Evolutionary conservation across 352 stramenopile species (phyloP).

Genomic region (Lagenidium giganteum): DNA sequence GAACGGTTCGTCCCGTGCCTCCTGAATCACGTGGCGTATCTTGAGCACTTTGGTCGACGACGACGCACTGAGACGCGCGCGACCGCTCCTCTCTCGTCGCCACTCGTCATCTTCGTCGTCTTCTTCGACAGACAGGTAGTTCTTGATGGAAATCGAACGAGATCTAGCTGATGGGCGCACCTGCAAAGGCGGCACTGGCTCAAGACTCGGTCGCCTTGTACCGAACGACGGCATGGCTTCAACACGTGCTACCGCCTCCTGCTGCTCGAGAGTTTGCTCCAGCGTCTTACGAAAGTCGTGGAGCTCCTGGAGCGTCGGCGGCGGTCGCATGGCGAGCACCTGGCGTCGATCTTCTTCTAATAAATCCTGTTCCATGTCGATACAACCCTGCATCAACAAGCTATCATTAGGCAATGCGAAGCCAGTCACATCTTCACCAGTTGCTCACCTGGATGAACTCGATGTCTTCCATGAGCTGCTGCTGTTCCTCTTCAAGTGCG

Average conservation of each 20-base stretch:
- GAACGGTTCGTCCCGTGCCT: slow-evolving; percentile 66
- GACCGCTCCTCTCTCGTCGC: not conserved
- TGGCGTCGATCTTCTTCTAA: slow-evolving; percentile 67
- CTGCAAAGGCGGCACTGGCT: not conserved
- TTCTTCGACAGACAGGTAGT: not conserved
- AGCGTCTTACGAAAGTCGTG: slow-evolving; percentile 46
- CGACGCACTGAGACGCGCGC: too few relatives aligned
- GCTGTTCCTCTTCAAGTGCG: slow-evolving; percentile 48
- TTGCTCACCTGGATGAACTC: slow-evolving; percentile 72
- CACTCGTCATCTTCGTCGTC: slow-evolving; percentile 1
- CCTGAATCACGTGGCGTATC: slow-evolving; percentile 67
- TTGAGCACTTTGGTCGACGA: slow-evolving; percentile 43
- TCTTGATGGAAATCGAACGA: not conserved
- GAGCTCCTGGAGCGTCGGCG: slow-evolving; percentile 61
- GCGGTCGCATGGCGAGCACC: slow-evolving; percentile 22
- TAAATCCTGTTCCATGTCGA: slow-evolving; percentile 84
- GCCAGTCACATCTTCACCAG: not conserved
- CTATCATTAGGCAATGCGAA: not conserved
- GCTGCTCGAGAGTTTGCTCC: slow-evolving; percentile 58
- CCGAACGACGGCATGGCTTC: too few relatives aligned
- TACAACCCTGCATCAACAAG: slow-evolving; percentile 35
- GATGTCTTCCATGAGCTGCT: slow-evolving; percentile 73
- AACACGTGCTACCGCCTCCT: slow-evolving; percentile 9
- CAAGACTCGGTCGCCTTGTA: too few relatives aligned
- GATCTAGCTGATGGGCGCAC: too few relatives aligned